phyloP scores from a whole-genome alignment of 768 basidiomycete genomes.

The Agaricus blazei region DNA sequence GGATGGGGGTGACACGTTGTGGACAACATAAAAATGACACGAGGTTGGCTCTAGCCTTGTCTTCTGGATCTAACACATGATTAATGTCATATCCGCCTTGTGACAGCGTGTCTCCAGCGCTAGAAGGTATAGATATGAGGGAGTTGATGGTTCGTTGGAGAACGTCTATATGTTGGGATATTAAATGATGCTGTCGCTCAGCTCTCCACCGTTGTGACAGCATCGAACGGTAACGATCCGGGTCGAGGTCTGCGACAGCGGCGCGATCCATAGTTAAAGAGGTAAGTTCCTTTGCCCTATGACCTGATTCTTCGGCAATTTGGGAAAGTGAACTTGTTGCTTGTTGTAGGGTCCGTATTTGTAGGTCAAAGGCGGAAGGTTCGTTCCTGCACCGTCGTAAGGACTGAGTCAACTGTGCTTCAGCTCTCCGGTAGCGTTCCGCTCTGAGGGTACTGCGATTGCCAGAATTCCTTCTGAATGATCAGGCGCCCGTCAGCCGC shows the following conservation, averaged over 20 bases:
- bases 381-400: slow-evolving; percentile 1
- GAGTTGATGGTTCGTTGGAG: slow-evolving; percentile 1
- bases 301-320: slow-evolving; percentile 1
- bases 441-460: not conserved
- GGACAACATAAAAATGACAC: slow-evolving; percentile 11
- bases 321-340: slow-evolving; percentile 2
- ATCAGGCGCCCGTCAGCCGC: not conserved
- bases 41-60: slow-evolving; percentile 6
- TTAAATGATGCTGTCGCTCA: not conserved
- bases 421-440: slow-evolving; percentile 6
- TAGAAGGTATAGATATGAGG: not conserved
- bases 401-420: slow-evolving; percentile 1
- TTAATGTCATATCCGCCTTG: slow-evolving; percentile 1
- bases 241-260: not conserved
- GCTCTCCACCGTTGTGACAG: slow-evolving; percentile 8
- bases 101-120: not conserved
- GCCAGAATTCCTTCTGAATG: not conserved
- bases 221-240: not conserved
- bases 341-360: slow-evolving; percentile 1
- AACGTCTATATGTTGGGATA: slow-evolving; percentile 2
- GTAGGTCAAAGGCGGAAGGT: slow-evolving; percentile 1
- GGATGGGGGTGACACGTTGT: slow-evolving; percentile 9
- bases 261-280: not conserved
- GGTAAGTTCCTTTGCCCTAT: not conserved
- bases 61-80: not conserved